Conservation (phyloP, 352 stramenopile genomes). For the Halophytophthora batemanensis region DNA sequence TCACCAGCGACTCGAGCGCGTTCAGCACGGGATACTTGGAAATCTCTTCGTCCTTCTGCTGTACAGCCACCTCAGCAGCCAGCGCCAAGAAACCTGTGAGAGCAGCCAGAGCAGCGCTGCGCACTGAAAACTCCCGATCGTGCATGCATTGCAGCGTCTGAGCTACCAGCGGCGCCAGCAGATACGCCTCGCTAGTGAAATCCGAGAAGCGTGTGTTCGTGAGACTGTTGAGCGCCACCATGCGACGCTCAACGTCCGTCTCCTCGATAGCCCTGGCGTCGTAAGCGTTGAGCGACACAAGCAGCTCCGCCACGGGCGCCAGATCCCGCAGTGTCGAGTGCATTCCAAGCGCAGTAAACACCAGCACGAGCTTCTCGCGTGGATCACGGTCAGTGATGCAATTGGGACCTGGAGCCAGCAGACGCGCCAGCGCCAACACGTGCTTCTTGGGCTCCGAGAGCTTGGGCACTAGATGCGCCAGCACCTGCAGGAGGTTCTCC, state of each 20-base stretch:
- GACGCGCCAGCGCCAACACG: constrained; percentile 68
- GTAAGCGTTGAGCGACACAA: constrained; percentile 71
- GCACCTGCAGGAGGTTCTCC: constrained; percentile 76
- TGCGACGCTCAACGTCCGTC: constrained; percentile 77
- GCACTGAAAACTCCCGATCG: constrained; percentile 81
- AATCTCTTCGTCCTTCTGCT: constrained; percentile 6
- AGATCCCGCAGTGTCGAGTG: constrained; percentile 38
- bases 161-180: constrained; percentile 72
- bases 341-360: constrained; percentile 63
- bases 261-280: constrained; percentile 81
- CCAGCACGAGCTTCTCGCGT: constrained; percentile 58
- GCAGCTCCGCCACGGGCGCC: constrained; percentile 36
- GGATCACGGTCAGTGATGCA: constrained; percentile 58
- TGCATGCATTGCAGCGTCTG: constrained; percentile 85
- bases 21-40: constrained; percentile 56
- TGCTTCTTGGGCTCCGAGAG: constrained; percentile 72
- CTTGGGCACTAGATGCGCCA: constrained; percentile 73
- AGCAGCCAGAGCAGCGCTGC: constrained; percentile 57
- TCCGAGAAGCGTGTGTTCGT: constrained; percentile 62
- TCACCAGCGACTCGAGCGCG: constrained; percentile 84
- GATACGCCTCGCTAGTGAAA: constrained; percentile 52
- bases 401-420: constrained; percentile 74
- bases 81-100: constrained; percentile 57
- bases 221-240: constrained; percentile 68
- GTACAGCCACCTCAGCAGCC: constrained; percentile 29